Percentiles rank a stretch among this genome's conserved stretches.
Evolutionary conservation across 495 filamentous ascomycete species (phyloP).

Genomic region (Neurospora terricola): DNA sequence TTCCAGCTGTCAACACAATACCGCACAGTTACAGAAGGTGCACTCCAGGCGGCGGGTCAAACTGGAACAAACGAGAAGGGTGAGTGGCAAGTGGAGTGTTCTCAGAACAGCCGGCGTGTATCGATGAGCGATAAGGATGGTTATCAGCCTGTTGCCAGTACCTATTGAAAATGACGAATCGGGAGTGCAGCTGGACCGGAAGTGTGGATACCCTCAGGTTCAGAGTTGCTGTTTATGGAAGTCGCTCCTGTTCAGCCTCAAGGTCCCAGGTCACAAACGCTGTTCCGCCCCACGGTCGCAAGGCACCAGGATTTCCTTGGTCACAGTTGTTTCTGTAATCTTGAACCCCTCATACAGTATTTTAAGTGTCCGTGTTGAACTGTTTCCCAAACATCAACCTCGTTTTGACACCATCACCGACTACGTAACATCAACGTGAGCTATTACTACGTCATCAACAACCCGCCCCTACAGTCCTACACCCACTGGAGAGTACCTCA

Average conservation of each 20-base stretch:
- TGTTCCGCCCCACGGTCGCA: not conserved
- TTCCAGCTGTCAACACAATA: not conserved
- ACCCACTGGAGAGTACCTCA: not conserved
- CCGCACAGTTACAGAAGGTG: not conserved
- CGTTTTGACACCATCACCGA: not conserved
- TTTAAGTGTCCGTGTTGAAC: not conserved
- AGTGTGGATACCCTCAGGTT: not conserved
- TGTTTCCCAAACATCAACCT: not conserved
- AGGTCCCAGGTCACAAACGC: not conserved
- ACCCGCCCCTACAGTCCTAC: not conserved
- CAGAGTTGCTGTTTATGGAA: not conserved
- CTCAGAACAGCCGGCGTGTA: not conserved
- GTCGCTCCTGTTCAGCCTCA: not conserved
- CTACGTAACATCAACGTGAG: not conserved
- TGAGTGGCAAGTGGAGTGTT: not conserved
- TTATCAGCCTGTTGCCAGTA: too few species aligned
- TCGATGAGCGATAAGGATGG: too few species aligned
- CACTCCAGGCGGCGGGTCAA: not conserved
- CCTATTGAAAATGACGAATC: not conserved
- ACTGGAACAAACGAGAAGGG: not conserved
- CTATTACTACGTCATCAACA: not conserved
- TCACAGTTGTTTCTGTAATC: not conserved
- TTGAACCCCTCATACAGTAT: not conserved
- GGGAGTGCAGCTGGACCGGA: not conserved
- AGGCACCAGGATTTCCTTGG: not conserved